Conservation (phyloP, 2,329 filamentous ascomycete species). For the Magnaporthiopsis rhizophila region DNA sequence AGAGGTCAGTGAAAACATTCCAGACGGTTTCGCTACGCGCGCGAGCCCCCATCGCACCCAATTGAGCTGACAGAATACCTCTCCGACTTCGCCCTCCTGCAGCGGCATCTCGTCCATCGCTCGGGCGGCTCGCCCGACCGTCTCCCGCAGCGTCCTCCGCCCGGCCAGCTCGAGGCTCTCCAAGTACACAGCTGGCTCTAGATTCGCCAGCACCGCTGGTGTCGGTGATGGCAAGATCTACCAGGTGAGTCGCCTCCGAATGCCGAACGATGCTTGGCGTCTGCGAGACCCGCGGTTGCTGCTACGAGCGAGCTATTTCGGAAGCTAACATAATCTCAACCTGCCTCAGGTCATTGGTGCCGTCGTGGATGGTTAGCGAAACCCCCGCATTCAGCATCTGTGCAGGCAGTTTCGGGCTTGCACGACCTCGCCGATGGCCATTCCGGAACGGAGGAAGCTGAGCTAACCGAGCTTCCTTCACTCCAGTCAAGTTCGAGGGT, state of each 20-base stretch:
- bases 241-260: slow-evolving; percentile 39
- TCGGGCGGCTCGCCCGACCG: slow-evolving; percentile 54
- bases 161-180: slow-evolving; percentile 48
- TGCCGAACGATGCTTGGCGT: neutral
- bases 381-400: neutral
- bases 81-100: slow-evolving; percentile 25
- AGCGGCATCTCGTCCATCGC: slow-evolving; percentile 61
- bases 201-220: slow-evolving; percentile 50
- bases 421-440: neutral
- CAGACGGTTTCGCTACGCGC: slow-evolving; percentile 18
- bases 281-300: neutral
- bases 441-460: neutral
- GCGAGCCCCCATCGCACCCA: slow-evolving; percentile 35
- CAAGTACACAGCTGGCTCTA: slow-evolving; percentile 46
- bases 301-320: neutral
- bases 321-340: slow-evolving; percentile 22
- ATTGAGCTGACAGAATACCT: slow-evolving; percentile 37
- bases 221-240: slow-evolving; percentile 60
- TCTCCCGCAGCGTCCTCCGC: slow-evolving; percentile 50
- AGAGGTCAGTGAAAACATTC: slow-evolving; percentile 55
- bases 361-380: slow-evolving; percentile 83
- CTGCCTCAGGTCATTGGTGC: slow-evolving; percentile 85
- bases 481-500: slow-evolving; percentile 87
- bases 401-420: neutral
- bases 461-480: slow-evolving; percentile 7